Evolutionary conservation across 768 basidiomycete genomes (phyloP).

Genomic region (Lactarius deliciosus): DNA sequence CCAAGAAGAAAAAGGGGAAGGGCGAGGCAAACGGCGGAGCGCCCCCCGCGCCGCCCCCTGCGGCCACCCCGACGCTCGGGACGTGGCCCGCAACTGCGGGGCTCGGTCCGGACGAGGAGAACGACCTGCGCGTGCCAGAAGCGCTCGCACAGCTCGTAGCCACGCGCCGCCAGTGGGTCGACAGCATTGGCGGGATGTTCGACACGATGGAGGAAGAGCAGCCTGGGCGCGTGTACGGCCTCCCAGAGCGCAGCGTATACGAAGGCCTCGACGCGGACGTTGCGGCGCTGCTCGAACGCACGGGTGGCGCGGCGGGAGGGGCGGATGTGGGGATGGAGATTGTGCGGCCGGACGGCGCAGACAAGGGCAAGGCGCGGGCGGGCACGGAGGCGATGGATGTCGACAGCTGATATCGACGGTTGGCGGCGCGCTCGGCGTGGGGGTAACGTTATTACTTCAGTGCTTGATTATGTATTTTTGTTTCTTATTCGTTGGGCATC

Average conservation of each 20-base stretch:
- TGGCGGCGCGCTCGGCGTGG: conserved; percentile 28
- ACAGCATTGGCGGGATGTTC: conserved; percentile 71
- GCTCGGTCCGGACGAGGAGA: conserved; percentile 65
- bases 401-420: conserved; percentile 39
- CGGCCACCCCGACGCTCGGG: conserved; percentile 38
- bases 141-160: conserved; percentile 70
- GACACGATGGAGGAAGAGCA: conserved; percentile 63
- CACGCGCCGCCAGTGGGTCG: conserved; percentile 77
- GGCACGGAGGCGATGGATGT: conserved; percentile 67
- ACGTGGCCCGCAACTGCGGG: conserved; percentile 74
- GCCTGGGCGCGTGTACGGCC: conserved; percentile 74
- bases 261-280: conserved; percentile 71
- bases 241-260: conserved; percentile 74
- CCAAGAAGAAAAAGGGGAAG: conserved; percentile 67
- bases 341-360: conserved; percentile 39
- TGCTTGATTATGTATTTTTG: conserved; percentile 28
- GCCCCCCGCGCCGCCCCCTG: conserved; percentile 20
- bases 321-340: conserved; percentile 30
- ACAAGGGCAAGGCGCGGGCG: conserved; percentile 55
- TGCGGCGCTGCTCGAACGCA: conserved; percentile 37
- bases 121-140: conserved; percentile 60
- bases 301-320: conserved; percentile 32
- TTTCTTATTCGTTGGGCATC: conserved; percentile 15
- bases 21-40: conserved; percentile 35
- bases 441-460: conserved; percentile 29